Evolutionary conservation across 1,284 basidiomycete genomes (phyloP).

Genomic region (Ceratobasidium sp.): DNA sequence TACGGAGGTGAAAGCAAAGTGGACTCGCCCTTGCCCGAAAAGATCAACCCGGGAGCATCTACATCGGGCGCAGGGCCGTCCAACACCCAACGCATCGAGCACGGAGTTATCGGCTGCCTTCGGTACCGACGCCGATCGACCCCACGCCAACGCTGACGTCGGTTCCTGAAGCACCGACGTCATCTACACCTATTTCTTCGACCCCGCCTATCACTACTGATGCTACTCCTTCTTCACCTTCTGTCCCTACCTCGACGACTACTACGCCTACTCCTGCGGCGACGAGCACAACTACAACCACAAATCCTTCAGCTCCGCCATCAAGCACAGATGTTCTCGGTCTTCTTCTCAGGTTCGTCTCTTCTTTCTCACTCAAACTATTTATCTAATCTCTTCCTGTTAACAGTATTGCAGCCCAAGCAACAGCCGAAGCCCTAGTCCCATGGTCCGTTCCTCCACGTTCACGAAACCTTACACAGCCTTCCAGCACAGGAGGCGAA

Average conservation of each 20-base stretch:
- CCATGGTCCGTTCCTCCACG: conserved; percentile 39
- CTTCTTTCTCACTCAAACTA: conserved; percentile 46
- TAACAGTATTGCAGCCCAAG: conserved; percentile 39
- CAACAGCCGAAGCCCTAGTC: conserved; percentile 42
- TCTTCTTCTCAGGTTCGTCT: conserved; percentile 76
- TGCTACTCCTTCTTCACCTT: too few species aligned
- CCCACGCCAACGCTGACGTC: too few species aligned
- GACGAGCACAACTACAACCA: neutral
- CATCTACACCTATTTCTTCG: neutral
- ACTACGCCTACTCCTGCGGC: neutral
- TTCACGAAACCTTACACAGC: conserved; percentile 58
- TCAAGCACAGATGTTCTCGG: conserved; percentile 80
- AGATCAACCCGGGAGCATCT: too few species aligned
- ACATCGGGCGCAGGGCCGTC: neutral
- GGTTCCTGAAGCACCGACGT: neutral
- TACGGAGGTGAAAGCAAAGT: conserved; percentile 6
- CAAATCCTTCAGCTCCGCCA: neutral
- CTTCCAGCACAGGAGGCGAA: conserved; percentile 69
- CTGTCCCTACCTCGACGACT: neutral
- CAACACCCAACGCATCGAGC: too few species aligned
- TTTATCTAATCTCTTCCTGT: conserved; percentile 9
- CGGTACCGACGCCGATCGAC: too few species aligned
- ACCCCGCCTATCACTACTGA: neutral
- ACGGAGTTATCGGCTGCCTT: too few species aligned
- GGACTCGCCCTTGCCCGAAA: neutral